These are phyloP conservation scores for Zygosaccharomyces gambellarensis DNA, from an alignment of 805 yeast species.

Conservation along the genomic window DNA sequence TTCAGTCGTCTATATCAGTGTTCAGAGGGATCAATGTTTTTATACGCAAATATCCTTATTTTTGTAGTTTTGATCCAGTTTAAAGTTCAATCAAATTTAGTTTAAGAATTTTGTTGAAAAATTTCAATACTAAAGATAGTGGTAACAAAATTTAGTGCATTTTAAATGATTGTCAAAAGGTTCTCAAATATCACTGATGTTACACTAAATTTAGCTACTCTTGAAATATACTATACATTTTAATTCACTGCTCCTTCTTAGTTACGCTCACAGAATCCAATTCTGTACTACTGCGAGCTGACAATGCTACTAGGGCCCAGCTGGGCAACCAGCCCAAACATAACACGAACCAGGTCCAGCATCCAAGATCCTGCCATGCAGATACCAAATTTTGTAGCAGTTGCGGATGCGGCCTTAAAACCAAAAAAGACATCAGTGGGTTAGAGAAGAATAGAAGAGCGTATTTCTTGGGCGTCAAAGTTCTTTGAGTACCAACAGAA, in stretches of 20 bases:
- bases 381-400: slow-evolving; percentile 45
- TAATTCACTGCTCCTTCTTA: slow-evolving; percentile 7
- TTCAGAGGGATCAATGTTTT: background rate
- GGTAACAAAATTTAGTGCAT: background rate
- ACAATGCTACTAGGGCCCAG: slow-evolving; percentile 52
- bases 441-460: slow-evolving; percentile 43
- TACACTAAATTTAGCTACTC: background rate
- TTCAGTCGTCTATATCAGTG: background rate
- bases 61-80: background rate
- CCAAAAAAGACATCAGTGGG: slow-evolving; percentile 44
- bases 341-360: slow-evolving; percentile 82
- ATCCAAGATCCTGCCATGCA: slow-evolving; percentile 64
- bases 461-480: slow-evolving; percentile 24
- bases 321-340: slow-evolving; percentile 77
- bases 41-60: background rate
- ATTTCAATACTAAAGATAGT: background rate
- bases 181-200: background rate
- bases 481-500: slow-evolving; percentile 36
- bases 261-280: background rate
- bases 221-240: background rate
- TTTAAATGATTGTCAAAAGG: too few species aligned
- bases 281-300: slow-evolving; percentile 14
- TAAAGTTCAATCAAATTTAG: background rate
- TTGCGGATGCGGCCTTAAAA: slow-evolving; percentile 35
- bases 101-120: background rate